Evolutionary conservation across 2,329 filamentous ascomycete species (phyloP), one percentile per base, ranked within the genome.

Genomic region (Diaporthe amygdali): DNA sequence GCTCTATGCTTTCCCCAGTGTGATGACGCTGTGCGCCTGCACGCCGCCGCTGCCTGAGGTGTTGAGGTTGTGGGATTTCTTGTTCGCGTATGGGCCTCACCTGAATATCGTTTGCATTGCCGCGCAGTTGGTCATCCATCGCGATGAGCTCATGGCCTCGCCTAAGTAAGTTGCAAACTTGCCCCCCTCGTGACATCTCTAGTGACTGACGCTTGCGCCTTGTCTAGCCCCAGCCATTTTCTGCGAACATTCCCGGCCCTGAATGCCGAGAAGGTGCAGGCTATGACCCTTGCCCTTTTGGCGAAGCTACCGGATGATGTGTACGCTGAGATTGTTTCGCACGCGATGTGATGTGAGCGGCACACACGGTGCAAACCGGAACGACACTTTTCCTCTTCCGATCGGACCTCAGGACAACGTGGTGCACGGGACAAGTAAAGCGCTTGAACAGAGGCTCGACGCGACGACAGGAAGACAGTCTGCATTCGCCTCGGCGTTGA

Each of bases 71-170:
- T 99, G 96, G 96, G 96, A 99, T 80, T 99, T 99, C 76, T 83
- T 99, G 27, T 97, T 99, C 78, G 96, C 96, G 0, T 99, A 98
- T 76, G 96, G 96, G 0, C 92, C 95, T 44, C 96, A 99, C 81
- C 82, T 99, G 73, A 99, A 99, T 78, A 94, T 99, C 69, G 84
- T 99, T 27, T 98, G 96, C 80, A 98, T 99, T 74, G 96, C 98
- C 20, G 96, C 96, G 17, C 96, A 99, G 82, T 85, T 99, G 66
- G 92, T 98, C 61, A 89, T 97, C 77, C 94, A 98, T 83, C 88
- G 95, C 71, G 92, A 95, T 70, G 91, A 94, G 73, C 91, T 99
- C 67, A 84, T 99, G 76, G 91, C 91, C 70, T 97, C 93, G 70
- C 89, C 93, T 8, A 97, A 93, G 95, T 97, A 84, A 75, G 47